Conservation (phyloP, 2,329 filamentous ascomycete genomes). For the Fusarium azukiicola region DNA sequence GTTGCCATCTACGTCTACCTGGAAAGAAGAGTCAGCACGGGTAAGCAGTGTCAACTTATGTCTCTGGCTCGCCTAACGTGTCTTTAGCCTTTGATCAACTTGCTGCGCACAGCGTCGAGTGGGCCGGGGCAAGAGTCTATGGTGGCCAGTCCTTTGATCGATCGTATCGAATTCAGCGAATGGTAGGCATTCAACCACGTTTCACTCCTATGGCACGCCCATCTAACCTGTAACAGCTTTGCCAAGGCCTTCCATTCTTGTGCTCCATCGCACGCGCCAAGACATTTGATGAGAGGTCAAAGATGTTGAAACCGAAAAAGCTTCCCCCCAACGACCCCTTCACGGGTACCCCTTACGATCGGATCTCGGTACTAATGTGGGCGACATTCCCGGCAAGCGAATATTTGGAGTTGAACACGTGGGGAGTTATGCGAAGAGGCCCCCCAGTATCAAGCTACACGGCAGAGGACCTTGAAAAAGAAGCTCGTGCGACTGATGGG, state of each 20-base stretch:
- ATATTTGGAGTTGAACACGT: not conserved
- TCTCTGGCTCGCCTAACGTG: not conserved
- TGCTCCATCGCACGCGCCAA: not conserved
- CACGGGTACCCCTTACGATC: not conserved
- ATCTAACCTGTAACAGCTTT: not conserved
- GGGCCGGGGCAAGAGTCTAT: not conserved
- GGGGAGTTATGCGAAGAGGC: not conserved
- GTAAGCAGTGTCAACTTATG: not conserved
- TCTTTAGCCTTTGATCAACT: not conserved
- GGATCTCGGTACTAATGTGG: not conserved
- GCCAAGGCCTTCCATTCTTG: not conserved
- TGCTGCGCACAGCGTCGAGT: not conserved
- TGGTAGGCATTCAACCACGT: not conserved
- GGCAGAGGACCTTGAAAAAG: not conserved
- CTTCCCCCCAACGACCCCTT: not conserved
- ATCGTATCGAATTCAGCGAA: not conserved
- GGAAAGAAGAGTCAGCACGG: not conserved
- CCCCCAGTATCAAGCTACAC: constrained; percentile 5
- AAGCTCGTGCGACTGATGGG: not conserved
- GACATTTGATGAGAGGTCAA: not conserved
- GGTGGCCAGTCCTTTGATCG: not conserved
- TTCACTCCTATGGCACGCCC: no score
- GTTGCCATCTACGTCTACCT: not conserved
- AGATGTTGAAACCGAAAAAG: not conserved
- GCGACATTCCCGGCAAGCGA: not conserved